Evolutionary conservation across 2,329 filamentous ascomycete species (phyloP).

Genomic region (Penicillium sp.): DNA sequence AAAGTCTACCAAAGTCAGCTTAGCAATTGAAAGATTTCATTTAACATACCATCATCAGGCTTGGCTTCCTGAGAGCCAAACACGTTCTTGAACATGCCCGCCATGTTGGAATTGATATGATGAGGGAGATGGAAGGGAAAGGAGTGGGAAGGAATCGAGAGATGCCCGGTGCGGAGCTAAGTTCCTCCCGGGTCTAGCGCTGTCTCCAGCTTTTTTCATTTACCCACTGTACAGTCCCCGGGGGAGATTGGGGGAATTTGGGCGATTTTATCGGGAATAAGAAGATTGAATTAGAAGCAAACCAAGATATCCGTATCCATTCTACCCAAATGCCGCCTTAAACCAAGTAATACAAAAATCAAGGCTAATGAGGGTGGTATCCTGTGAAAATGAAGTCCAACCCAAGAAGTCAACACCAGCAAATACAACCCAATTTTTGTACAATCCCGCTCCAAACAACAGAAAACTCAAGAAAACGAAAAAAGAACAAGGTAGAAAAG

Average conservation of each 20-base stretch:
- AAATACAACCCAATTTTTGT: conserved; percentile 25
- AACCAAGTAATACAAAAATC: conserved; percentile 10
- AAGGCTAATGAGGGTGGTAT: conserved; percentile 32
- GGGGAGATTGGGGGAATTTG: background rate
- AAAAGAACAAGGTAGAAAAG: background rate
- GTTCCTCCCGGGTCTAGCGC: conserved; percentile 46
- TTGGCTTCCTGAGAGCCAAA: conserved; percentile 38
- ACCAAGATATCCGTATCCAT: background rate
- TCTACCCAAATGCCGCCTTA: conserved; percentile 12
- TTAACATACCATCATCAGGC: conserved; percentile 38
- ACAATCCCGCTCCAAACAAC: conserved; percentile 28
- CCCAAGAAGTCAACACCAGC: conserved; percentile 24
- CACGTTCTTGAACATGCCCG: conserved; percentile 42
- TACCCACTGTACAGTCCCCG: background rate
- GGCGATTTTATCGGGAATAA: background rate
- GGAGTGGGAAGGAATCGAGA: conserved; percentile 23
- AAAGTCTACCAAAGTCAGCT: conserved; percentile 65
- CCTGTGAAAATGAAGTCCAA: conserved; percentile 24
- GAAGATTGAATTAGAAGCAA: background rate
- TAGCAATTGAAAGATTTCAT: conserved; percentile 13
- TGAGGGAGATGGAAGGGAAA: conserved; percentile 22
- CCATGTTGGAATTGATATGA: conserved; percentile 29
- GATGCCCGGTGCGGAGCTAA: conserved; percentile 24
- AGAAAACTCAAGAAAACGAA: conserved; percentile 8
- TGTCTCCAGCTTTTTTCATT: conserved; percentile 36